A percentile compares a stretch with the other conserved stretches of the same genome.
These are phyloP conservation scores for Termitomyces sp. DNA, from an alignment of 768 basidiomycete genomes.

Conservation along the genomic window DNA sequence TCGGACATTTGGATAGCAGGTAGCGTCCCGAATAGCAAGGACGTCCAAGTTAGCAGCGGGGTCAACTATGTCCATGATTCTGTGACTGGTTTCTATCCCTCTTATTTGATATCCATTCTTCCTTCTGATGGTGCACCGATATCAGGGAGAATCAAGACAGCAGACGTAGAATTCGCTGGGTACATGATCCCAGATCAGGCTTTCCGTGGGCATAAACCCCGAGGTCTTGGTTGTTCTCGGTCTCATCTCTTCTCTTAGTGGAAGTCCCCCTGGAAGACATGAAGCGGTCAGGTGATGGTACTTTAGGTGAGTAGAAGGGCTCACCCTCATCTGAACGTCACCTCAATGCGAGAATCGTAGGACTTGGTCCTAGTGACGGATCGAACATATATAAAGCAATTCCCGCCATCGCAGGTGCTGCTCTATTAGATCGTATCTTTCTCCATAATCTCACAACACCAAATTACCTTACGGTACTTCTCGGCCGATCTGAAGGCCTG, in stretches of 20 bases:
- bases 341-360: constrained; percentile 31
- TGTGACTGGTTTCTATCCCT: constrained; percentile 36
- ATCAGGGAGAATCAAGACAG: constrained; percentile 40
- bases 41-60: constrained; percentile 30
- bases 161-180: constrained; percentile 38
- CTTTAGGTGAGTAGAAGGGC: constrained; percentile 16
- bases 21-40: constrained; percentile 30
- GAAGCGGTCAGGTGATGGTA: constrained; percentile 27
- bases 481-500: constrained; percentile 48
- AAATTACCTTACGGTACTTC: constrained; percentile 58
- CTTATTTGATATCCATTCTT: not conserved
- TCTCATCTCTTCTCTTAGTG: constrained; percentile 25
- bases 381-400: constrained; percentile 39
- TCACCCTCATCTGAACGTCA: not conserved
- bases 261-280: constrained; percentile 26
- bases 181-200: constrained; percentile 41
- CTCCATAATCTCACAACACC: constrained; percentile 49
- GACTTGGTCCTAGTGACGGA: constrained; percentile 59
- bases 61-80: constrained; percentile 53
- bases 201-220: constrained; percentile 33
- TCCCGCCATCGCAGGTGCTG: constrained; percentile 35
- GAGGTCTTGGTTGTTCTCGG: not conserved
- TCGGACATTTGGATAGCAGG: constrained; percentile 63
- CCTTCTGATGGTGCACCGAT: not conserved
- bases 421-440: constrained; percentile 65